A percentile compares a stretch with the other conserved stretches of the same genome.
These are phyloP conservation scores for Adansonia madagascariensis DNA, from an alignment of 441 rosid genomes.

Conservation along the genomic window DNA sequence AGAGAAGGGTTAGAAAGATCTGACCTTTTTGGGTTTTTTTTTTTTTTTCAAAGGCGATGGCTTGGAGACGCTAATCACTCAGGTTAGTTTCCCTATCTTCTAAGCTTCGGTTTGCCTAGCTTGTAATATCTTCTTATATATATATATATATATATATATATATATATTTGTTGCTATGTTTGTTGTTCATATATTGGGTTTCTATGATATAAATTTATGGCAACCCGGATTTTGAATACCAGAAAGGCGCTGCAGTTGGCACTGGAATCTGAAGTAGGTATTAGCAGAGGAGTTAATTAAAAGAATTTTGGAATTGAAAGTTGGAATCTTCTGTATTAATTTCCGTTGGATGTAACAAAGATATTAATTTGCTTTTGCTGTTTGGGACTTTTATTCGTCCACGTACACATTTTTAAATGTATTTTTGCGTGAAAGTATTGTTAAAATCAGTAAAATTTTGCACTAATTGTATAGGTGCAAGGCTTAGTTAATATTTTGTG, in stretches of 20 bases:
- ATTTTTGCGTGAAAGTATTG: not conserved
- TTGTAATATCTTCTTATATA: not conserved
- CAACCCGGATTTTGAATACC: slow-evolving; percentile 24
- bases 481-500: slow-evolving; percentile 22
- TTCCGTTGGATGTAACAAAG: not conserved
- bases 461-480: not conserved
- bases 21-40: not conserved
- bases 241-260: not conserved
- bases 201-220: not conserved
- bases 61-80: not conserved
- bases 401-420: not conserved
- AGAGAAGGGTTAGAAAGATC: not conserved
- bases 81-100: not conserved
- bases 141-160: not conserved
- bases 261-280: not conserved
- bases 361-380: slow-evolving; percentile 5
- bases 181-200: not conserved
- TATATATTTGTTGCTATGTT: too few species aligned
- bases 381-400: not conserved
- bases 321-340: not conserved
- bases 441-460: not conserved
- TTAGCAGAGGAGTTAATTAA: not conserved
- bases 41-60: not conserved
- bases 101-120: not conserved
- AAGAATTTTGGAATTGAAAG: not conserved